These are phyloP conservation scores for Leishmania lainsoni DNA, from an alignment of 208 protist species.

Conservation along the genomic window DNA sequence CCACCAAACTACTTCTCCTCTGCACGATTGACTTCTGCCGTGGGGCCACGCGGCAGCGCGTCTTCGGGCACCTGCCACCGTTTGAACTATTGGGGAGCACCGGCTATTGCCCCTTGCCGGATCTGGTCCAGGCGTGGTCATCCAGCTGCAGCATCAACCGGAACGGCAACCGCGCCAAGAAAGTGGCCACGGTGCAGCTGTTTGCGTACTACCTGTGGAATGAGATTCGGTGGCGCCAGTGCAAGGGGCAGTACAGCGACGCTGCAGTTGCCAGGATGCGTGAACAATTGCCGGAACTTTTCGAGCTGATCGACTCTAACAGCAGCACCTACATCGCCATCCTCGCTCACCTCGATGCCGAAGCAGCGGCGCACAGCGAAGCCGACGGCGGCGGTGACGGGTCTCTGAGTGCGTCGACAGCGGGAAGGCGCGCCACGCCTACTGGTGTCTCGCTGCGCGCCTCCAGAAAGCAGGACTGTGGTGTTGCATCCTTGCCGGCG, in stretches of 20 bases:
- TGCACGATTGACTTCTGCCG: slow-evolving; percentile 25
- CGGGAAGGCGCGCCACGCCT: neutral
- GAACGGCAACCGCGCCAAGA: neutral
- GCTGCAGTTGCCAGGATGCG: slow-evolving; percentile 14
- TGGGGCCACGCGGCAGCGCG: slow-evolving; percentile 17
- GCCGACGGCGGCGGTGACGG: neutral
- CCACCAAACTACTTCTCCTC: slow-evolving; percentile 32
- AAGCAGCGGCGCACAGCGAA: slow-evolving; percentile 7
- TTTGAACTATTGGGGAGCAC: slow-evolving; percentile 62
- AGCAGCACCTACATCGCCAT: slow-evolving; percentile 22
- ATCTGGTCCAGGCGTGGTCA: slow-evolving; percentile 57
- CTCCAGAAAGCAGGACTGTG: neutral
- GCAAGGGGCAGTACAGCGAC: slow-evolving; percentile 25
- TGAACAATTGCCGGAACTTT: slow-evolving; percentile 23
- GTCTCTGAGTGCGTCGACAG: neutral
- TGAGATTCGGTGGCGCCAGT: slow-evolving; percentile 31
- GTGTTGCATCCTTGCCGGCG: neutral
- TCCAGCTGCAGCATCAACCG: slow-evolving; percentile 11
- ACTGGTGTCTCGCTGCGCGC: neutral
- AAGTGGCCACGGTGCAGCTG: slow-evolving; percentile 7
- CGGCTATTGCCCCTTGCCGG: slow-evolving; percentile 58
- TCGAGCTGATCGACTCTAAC: slow-evolving; percentile 19
- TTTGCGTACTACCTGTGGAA: slow-evolving; percentile 34
- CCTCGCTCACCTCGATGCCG: slow-evolving; percentile 9
- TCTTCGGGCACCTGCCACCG: slow-evolving; percentile 42